A percentile compares a stretch with the other conserved stretches of the same genome.
Conservation (phyloP, 768 basidiomycete genomes). For the Serendipita sp. region DNA sequence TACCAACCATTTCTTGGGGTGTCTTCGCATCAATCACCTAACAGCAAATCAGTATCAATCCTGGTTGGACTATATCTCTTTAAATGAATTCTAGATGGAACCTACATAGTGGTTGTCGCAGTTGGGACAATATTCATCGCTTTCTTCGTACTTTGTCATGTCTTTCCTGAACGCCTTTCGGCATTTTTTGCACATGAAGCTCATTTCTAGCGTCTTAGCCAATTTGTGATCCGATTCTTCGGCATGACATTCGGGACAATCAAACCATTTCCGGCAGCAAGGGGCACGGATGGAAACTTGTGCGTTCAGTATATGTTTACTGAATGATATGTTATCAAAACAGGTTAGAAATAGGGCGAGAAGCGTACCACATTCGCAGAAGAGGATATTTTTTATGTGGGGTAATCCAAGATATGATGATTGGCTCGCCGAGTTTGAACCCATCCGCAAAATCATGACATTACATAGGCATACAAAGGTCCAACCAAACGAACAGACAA, state of each 20-base stretch:
- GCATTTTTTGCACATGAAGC: slow-evolving; percentile 74
- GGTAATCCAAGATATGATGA: too few relatives aligned
- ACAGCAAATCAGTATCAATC: neutral
- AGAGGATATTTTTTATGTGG: too few relatives aligned
- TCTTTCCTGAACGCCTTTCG: slow-evolving; percentile 96
- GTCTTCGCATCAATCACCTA: slow-evolving; percentile 90
- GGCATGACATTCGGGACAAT: slow-evolving; percentile 90
- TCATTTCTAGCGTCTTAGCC: slow-evolving; percentile 66
- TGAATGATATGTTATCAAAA: slow-evolving; percentile 18
- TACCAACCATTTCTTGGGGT: slow-evolving; percentile 65
- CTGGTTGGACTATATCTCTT: neutral
- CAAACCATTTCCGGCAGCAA: slow-evolving; percentile 96
- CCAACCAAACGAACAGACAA: too few relatives aligned
- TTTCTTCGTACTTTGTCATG: slow-evolving; percentile 82
- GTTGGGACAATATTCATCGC: slow-evolving; percentile 95
- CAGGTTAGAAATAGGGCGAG: too few relatives aligned
- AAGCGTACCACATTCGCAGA: too few relatives aligned
- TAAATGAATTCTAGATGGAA: slow-evolving; percentile 9
- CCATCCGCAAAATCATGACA: too few relatives aligned
- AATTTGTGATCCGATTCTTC: slow-evolving; percentile 64
- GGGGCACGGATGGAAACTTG: slow-evolving; percentile 93
- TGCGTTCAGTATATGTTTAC: slow-evolving; percentile 92
- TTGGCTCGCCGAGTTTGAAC: too few relatives aligned
- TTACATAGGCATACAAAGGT: too few relatives aligned
- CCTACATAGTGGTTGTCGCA: slow-evolving; percentile 96